These are phyloP conservation scores for Coelastrella sp. DNA, from an alignment of 139 green algal species.

Conservation along the genomic window DNA sequence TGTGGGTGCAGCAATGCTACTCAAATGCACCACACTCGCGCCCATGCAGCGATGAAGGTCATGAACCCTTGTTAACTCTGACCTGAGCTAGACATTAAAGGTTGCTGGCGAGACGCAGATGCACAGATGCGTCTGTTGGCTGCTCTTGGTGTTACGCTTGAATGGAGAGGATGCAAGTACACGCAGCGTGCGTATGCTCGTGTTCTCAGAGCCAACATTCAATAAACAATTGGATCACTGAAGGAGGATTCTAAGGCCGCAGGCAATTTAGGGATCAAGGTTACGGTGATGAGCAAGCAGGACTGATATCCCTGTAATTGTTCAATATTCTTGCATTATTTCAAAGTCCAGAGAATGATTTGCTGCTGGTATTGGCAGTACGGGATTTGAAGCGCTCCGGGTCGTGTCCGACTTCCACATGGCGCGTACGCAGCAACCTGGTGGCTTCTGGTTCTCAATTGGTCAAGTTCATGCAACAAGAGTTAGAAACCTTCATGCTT, in stretches of 20 bases:
- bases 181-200: background rate
- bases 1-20: too few species aligned
- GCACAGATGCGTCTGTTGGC: background rate
- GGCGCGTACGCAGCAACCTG: background rate
- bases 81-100: conserved; percentile 39
- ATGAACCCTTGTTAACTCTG: background rate
- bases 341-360: background rate
- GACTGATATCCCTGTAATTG: background rate
- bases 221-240: background rate
- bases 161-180: background rate
- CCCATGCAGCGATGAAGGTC: background rate
- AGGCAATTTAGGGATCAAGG: background rate
- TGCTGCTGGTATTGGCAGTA: background rate
- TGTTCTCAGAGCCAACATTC: background rate
- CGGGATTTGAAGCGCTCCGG: background rate
- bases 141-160: background rate
- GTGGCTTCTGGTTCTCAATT: background rate
- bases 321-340: background rate
- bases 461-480: too few species aligned
- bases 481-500: too few species aligned
- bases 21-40: background rate
- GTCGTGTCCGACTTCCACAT: background rate
- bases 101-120: background rate
- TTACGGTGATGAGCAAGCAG: background rate
- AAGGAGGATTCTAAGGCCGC: background rate